These are phyloP conservation scores for Mucor indicus DNA, from an alignment of 371 early-diverging fungal species.

Conservation along the genomic window DNA sequence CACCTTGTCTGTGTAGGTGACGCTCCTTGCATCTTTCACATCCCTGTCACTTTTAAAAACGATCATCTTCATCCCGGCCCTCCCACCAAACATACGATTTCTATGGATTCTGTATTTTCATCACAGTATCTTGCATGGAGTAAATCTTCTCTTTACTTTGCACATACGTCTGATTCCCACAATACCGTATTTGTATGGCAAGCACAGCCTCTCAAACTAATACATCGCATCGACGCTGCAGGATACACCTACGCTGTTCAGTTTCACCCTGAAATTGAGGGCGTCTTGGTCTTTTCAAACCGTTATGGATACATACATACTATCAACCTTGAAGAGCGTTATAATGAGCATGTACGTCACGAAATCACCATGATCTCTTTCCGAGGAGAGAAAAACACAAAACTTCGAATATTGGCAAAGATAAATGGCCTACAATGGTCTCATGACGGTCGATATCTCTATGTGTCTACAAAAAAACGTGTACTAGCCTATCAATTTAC, in stretches of 20 bases:
- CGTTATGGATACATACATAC: slow-evolving; percentile 62
- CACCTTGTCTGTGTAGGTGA: slow-evolving; percentile 57
- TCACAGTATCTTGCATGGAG: slow-evolving; percentile 62
- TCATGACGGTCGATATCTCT: slow-evolving; percentile 47
- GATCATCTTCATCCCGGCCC: background rate
- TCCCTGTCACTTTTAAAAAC: slow-evolving; percentile 9
- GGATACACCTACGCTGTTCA: slow-evolving; percentile 51
- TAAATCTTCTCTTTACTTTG: slow-evolving; percentile 49
- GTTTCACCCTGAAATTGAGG: slow-evolving; percentile 55
- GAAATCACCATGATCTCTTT: slow-evolving; percentile 61
- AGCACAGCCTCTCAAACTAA: slow-evolving; percentile 33
- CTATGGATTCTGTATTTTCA: slow-evolving; percentile 1
- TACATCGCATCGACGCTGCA: slow-evolving; percentile 46
- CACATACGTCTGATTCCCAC: slow-evolving; percentile 57
- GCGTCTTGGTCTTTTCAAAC: slow-evolving; percentile 54
- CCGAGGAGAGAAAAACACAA: slow-evolving; percentile 48
- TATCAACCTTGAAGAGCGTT: slow-evolving; percentile 39
- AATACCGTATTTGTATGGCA: slow-evolving; percentile 51
- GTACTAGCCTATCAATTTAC: slow-evolving; percentile 53
- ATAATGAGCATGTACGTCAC: slow-evolving; percentile 18
- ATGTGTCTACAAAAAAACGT: slow-evolving; percentile 55
- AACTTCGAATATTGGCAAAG: slow-evolving; percentile 52
- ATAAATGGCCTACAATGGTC: slow-evolving; percentile 63
- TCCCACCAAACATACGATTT: background rate
- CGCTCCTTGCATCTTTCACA: slow-evolving; percentile 23